Base-by-base conservation (phyloP, 73 alveolate species). In the Stentor coeruleus region DNA sequence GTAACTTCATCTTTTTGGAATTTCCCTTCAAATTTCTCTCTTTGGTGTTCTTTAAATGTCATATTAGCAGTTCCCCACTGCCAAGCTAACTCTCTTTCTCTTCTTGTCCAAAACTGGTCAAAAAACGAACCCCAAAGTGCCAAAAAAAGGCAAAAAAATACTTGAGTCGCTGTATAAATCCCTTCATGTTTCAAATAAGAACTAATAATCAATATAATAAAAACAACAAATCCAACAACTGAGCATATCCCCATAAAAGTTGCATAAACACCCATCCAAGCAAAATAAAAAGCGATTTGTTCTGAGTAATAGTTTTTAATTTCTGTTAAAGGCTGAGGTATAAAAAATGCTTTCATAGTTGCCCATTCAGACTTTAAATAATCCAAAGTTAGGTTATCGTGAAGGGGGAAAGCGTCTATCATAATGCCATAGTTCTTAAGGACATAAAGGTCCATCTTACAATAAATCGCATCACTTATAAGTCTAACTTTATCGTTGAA, bases 221-320 rank as follows among this genome's bases (percentile, higher is more conserved):
- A n/a, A 37, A 0, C 59, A 28, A 20, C 33, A 39, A 39, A 75
- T 75, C 83, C 58, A 39, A 38, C 26, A 39, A 75, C 58, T 38
- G 83, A 75, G 26, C n/a, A 40, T n/a, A 28, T 15, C 14, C 20
- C 38, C 83, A 75, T 26, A 37, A 37, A 36, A 1, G 33, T 35
- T 6, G 26, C n/a, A 31, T 26, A 75, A 39, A 33, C 6, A n/a
- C 33, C 72, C 26, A 90, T 84, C 93, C 96, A 91, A 35, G 40
- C 86, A 83, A 88, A 91, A 58, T 91, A 91, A 58, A 91, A 66
- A 0, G 96, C 96, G 76, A 91, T 85, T 66, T 87, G 73, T 75
- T 91, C 96, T 0, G 93, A 92, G 74, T 84, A 91, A 82, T 91
- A 91, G 73, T 79, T 90, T 38, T 91, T 59, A 36, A 91, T 77